phyloP scores from a whole-genome alignment of 495 filamentous ascomycete genomes.

The Cladorrhinum samala region DNA sequence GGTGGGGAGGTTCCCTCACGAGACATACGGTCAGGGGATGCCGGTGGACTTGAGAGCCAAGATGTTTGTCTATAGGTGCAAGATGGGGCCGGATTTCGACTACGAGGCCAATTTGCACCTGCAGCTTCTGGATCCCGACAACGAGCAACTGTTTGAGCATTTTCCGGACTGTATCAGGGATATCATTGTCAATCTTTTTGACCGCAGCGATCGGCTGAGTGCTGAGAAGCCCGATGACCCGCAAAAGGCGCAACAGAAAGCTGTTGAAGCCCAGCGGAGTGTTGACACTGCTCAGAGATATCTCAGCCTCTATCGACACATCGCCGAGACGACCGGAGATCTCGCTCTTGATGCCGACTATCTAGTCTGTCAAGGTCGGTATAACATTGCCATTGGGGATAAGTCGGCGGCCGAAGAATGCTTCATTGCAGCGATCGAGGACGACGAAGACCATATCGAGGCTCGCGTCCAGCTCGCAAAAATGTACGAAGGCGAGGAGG shows the following conservation, averaged over 20 bases:
- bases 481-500: constrained; percentile 66
- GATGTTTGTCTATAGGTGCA: constrained; percentile 73
- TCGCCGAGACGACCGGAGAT: constrained; percentile 51
- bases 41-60: constrained; percentile 83
- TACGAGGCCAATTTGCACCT: constrained; percentile 61
- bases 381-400: constrained; percentile 57
- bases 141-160: constrained; percentile 47
- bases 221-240: neutral
- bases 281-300: constrained; percentile 33
- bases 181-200: constrained; percentile 61
- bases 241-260: constrained; percentile 26
- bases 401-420: constrained; percentile 65
- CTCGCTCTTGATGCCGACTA: constrained; percentile 51
- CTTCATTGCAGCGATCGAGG: constrained; percentile 63
- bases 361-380: constrained; percentile 67
- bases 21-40: constrained; percentile 66
- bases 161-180: constrained; percentile 74
- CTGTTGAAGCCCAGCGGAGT: constrained; percentile 54
- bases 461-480: constrained; percentile 66
- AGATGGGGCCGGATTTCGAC: constrained; percentile 48
- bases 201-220: constrained; percentile 15
- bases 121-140: constrained; percentile 54
- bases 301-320: constrained; percentile 59
- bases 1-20: constrained; percentile 48
- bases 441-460: constrained; percentile 61